Evolutionary conservation across 495 filamentous ascomycete species (phyloP).

Genomic region (Aspergillus coremiiformis): DNA sequence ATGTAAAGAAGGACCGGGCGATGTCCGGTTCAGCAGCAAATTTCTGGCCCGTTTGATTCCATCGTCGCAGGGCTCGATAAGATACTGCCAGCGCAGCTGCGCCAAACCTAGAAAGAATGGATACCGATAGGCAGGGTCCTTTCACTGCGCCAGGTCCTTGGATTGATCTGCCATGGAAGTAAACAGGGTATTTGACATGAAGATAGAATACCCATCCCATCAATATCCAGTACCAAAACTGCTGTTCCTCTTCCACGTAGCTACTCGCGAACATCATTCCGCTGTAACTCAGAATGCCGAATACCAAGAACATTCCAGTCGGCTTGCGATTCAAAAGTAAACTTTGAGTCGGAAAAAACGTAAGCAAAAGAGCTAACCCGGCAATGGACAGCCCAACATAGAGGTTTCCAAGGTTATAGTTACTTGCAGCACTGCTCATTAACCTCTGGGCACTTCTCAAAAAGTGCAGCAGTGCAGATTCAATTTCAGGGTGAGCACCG

Average conservation of each 20-base stretch:
- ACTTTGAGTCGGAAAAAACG: conserved; percentile 20
- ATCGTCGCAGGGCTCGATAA: conserved; percentile 61
- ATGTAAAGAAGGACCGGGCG: conserved; percentile 56
- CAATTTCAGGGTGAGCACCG: conserved; percentile 8
- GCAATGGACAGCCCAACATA: conserved; percentile 44
- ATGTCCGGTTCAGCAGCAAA: conserved; percentile 84
- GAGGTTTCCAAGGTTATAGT: conserved; percentile 69
- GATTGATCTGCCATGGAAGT: neutral
- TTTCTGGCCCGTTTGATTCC: conserved; percentile 98
- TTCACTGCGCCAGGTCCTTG: neutral
- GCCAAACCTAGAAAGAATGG: conserved; percentile 7
- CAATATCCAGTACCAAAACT: conserved; percentile 94
- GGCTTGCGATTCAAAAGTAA: conserved; percentile 16
- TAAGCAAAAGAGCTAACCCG: conserved; percentile 33
- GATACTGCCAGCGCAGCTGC: conserved; percentile 26
- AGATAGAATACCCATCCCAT: conserved; percentile 69
- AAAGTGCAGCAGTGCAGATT: conserved; percentile 45
- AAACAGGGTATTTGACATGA: conserved; percentile 41
- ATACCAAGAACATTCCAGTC: conserved; percentile 25
- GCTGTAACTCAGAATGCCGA: conserved; percentile 53
- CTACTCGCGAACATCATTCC: conserved; percentile 96
- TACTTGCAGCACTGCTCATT: conserved; percentile 82
- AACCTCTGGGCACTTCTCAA: conserved; percentile 58
- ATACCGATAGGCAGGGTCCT: neutral
- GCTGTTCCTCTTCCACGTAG: conserved; percentile 96